These are phyloP conservation scores for Termitomyces sp. DNA, from an alignment of 768 basidiomycete species.

Conservation along the genomic window DNA sequence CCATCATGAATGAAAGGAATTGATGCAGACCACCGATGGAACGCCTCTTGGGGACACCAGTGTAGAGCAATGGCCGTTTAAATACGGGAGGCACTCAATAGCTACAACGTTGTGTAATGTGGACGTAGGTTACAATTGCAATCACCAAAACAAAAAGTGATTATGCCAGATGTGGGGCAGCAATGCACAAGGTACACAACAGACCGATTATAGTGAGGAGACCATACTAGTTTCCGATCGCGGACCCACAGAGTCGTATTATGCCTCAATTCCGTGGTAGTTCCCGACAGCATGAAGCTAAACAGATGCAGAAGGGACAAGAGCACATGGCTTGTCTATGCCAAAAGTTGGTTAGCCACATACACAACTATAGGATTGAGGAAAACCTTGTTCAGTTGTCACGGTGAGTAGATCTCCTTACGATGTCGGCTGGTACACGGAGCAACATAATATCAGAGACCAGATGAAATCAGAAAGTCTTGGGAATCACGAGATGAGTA, in stretches of 20 bases:
- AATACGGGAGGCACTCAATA: not conserved
- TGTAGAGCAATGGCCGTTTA: not conserved
- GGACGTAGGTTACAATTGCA: not conserved
- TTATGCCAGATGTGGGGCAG: not conserved
- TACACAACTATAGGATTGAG: too few relatives aligned
- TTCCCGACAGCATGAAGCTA: not conserved
- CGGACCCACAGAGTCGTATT: not conserved
- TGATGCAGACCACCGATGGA: not conserved
- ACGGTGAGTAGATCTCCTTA: not conserved
- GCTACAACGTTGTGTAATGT: not conserved
- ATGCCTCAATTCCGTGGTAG: not conserved
- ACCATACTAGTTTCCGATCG: not conserved
- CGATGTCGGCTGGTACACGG: not conserved
- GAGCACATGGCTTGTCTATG: not conserved
- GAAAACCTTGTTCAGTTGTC: not conserved
- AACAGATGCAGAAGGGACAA: not conserved
- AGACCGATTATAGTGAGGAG: not conserved
- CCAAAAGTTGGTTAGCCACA: not conserved
- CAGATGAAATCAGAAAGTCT: not conserved
- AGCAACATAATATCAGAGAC: not conserved
- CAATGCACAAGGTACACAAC: not conserved
- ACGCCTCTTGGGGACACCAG: slow-evolving; percentile 17
- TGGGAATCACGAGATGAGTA: not conserved
- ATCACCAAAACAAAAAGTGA: not conserved
- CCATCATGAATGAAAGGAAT: not conserved